Conservation (phyloP, 352 stramenopile genomes). For the Globisporangium echinulatum region DNA sequence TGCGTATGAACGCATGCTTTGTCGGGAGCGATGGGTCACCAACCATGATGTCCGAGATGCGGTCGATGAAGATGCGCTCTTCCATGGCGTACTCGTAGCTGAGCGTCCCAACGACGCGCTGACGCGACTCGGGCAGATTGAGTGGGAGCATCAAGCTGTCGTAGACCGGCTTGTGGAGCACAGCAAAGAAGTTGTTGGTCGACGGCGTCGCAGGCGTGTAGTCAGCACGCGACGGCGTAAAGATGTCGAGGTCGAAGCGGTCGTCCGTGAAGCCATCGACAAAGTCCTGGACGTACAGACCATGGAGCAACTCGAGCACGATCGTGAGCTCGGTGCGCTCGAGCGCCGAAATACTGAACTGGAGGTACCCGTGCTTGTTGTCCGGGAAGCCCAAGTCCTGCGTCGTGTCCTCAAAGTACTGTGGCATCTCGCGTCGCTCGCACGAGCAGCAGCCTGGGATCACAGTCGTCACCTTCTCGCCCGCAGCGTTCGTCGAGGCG, state of each 20-base stretch:
- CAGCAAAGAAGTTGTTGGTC: conserved; percentile 67
- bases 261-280: conserved; percentile 61
- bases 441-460: conserved; percentile 85
- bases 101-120: conserved; percentile 41
- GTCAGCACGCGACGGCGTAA: conserved; percentile 79
- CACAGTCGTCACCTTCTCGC: conserved; percentile 13
- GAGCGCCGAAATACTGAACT: conserved; percentile 87
- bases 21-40: conserved; percentile 67
- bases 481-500: conserved; percentile 16
- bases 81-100: conserved; percentile 72
- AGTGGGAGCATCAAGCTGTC: conserved; percentile 87
- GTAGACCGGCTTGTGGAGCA: conserved; percentile 81
- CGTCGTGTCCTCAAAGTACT: conserved; percentile 76
- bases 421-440: conserved; percentile 79
- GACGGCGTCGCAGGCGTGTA: conserved; percentile 52
- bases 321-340: conserved; percentile 84
- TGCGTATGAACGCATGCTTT: conserved; percentile 50
- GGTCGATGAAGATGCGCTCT: conserved; percentile 82
- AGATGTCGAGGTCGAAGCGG: conserved; percentile 84
- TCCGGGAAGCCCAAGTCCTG: conserved; percentile 85
- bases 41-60: conserved; percentile 89
- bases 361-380: conserved; percentile 93
- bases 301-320: conserved; percentile 91
- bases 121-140: conserved; percentile 86
- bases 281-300: conserved; percentile 92